These are phyloP conservation scores for Aspergillus transmontanensis DNA, from an alignment of 2,329 filamentous ascomycete species.

Conservation along the genomic window DNA sequence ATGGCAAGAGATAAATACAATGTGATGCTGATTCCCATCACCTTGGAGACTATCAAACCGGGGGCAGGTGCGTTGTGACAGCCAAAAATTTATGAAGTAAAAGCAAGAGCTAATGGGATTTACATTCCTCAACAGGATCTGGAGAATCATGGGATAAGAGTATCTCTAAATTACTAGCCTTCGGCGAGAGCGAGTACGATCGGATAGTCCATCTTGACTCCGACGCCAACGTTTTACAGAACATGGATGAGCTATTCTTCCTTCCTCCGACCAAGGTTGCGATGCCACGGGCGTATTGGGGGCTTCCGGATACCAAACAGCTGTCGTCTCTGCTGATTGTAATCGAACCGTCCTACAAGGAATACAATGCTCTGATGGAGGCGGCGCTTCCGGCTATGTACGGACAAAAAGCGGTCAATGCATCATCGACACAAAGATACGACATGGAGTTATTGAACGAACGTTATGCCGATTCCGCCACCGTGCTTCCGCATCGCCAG, in stretches of 20 bases:
- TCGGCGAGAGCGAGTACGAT: conserved; percentile 66
- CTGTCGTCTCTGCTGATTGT: conserved; percentile 66
- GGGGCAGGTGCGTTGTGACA: conserved; percentile 25
- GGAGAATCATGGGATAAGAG: conserved; percentile 63
- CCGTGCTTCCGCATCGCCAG: conserved; percentile 65
- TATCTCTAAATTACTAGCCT: conserved; percentile 69
- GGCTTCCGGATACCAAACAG: conserved; percentile 54
- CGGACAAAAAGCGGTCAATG: conserved; percentile 30
- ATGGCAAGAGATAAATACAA: conserved; percentile 54
- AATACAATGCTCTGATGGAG: conserved; percentile 43
- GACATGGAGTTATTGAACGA: conserved; percentile 71
- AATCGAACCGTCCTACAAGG: conserved; percentile 58
- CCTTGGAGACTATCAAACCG: conserved; percentile 38
- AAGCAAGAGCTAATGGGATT: neutral
- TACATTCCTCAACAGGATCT: conserved; percentile 20
- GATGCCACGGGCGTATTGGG: conserved; percentile 74
- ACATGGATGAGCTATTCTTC: conserved; percentile 72
- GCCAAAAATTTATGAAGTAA: neutral
- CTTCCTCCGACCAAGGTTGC: conserved; percentile 63
- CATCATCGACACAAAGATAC: conserved; percentile 39
- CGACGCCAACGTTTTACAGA: conserved; percentile 63
- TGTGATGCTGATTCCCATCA: conserved; percentile 52
- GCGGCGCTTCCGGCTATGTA: conserved; percentile 26
- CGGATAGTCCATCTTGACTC: conserved; percentile 63
- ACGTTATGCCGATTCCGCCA: conserved; percentile 59